A percentile compares a stretch with the other conserved stretches of the same genome.
Conservation (phyloP, 352 stramenopile genomes). For the Phytophthora quininea region DNA sequence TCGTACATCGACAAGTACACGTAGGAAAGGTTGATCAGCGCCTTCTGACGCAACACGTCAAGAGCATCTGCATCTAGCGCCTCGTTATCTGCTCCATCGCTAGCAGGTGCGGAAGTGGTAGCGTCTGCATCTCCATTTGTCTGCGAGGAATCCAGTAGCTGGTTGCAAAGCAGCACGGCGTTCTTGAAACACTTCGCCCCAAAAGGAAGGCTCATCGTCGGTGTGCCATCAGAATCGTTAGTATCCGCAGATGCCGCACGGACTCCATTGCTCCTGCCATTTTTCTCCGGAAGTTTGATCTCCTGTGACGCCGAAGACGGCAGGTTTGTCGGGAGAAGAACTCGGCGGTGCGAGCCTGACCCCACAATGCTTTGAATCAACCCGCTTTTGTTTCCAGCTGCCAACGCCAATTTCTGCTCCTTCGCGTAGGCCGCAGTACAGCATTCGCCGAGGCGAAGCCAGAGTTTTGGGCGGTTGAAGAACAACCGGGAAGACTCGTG, state of each 20-base stretch:
- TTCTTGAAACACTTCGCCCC: constrained; percentile 91
- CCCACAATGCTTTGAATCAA: constrained; percentile 84
- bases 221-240: constrained; percentile 43
- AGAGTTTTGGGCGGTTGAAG: constrained; percentile 92
- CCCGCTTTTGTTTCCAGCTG: constrained; percentile 80
- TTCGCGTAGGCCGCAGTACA: constrained; percentile 86
- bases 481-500: constrained; percentile 87
- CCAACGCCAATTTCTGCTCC: constrained; percentile 60
- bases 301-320: constrained; percentile 63
- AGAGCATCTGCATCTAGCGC: constrained; percentile 57
- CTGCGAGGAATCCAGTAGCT: constrained; percentile 58
- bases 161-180: constrained; percentile 80
- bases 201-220: constrained; percentile 87
- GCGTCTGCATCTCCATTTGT: constrained; percentile 36
- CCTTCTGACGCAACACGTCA: constrained; percentile 82
- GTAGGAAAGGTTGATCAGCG: constrained; percentile 88
- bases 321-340: constrained; percentile 78
- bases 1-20: constrained; percentile 92
- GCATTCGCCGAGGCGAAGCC: constrained; percentile 92
- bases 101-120: constrained; percentile 9
- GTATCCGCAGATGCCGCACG: constrained; percentile 30
- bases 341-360: constrained; percentile 77
- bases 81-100: constrained; percentile 33
- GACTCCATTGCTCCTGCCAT: constrained; percentile 44
- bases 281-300: constrained; percentile 74